Percentiles rank a stretch among this genome's conserved stretches.
Conservation (phyloP, 1,284 basidiomycete species). For the Coniferiporia sulphurascens region DNA sequence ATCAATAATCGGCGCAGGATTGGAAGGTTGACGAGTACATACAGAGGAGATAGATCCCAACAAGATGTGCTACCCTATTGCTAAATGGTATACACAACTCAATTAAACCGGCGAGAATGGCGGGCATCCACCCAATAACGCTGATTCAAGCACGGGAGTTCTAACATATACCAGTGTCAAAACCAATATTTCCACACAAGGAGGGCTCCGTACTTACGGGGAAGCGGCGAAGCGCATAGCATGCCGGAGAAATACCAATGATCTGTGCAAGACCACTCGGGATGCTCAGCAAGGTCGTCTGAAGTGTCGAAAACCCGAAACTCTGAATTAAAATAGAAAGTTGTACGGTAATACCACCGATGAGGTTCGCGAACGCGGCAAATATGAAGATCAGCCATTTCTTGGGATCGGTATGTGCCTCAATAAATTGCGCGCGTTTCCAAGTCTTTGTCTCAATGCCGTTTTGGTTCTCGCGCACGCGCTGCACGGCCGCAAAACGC, state of each 20-base stretch:
- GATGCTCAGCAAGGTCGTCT: conserved; percentile 31
- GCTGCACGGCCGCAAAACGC: conserved; percentile 28
- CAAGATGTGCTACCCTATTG: conserved; percentile 14
- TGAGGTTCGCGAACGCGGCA: conserved; percentile 20
- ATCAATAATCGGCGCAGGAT: not conserved
- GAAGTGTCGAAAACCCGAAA: conserved; percentile 29
- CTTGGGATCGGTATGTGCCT: conserved; percentile 27
- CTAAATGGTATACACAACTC: conserved; percentile 8
- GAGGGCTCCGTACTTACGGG: conserved; percentile 16
- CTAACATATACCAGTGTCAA: not conserved
- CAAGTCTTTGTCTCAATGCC: conserved; percentile 26
- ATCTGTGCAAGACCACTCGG: conserved; percentile 27
- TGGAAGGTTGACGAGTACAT: not conserved
- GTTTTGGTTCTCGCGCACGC: conserved; percentile 23
- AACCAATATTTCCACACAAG: no score
- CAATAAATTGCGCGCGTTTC: conserved; percentile 26
- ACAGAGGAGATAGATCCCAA: conserved; percentile 11
- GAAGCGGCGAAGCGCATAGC: conserved; percentile 22
- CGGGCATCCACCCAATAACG: conserved; percentile 15
- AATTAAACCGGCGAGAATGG: conserved; percentile 27
- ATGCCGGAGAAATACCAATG: conserved; percentile 20
- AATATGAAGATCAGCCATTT: conserved; percentile 26
- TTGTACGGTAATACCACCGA: conserved; percentile 25
- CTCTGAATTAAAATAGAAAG: conserved; percentile 28
- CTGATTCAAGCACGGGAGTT: conserved; percentile 25